Conservation (phyloP, 2,329 filamentous ascomycete genomes). For the Aspergillus texensis region DNA sequence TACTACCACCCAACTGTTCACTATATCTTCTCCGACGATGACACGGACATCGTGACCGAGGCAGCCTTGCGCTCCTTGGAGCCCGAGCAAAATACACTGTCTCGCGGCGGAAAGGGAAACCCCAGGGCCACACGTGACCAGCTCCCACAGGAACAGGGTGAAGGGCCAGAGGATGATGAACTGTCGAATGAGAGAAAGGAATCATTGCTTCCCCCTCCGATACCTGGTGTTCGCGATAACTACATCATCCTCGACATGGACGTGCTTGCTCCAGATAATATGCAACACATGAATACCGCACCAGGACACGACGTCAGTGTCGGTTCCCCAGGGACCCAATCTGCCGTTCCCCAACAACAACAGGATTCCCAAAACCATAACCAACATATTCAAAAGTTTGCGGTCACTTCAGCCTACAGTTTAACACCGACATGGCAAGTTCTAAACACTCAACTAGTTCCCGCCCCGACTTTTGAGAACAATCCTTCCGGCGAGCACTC, state of each 20-base stretch:
- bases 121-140: conserved; percentile 9
- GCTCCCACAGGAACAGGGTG: conserved; percentile 10
- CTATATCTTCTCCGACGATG: conserved; percentile 93
- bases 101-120: conserved; percentile 27
- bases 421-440: conserved; percentile 75
- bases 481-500: conserved; percentile 55
- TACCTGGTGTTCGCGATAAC: conserved; percentile 55
- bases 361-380: conserved; percentile 12
- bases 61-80: conserved; percentile 62
- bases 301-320: conserved; percentile 19
- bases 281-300: conserved; percentile 14
- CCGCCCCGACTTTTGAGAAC: conserved; percentile 66
- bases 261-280: conserved; percentile 17
- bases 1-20: conserved; percentile 84
- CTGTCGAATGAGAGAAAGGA: conserved; percentile 22
- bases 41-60: conserved; percentile 73
- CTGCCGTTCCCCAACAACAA: conserved; percentile 14
- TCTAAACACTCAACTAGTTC: conserved; percentile 54
- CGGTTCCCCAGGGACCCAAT: conserved; percentile 24
- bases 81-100: conserved; percentile 39
- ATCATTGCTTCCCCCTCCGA: conserved; percentile 49
- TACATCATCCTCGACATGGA: conserved; percentile 61
- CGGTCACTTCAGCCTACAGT: conserved; percentile 70
- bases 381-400: conserved; percentile 33
- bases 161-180: conserved; percentile 23